phyloP scores from a whole-genome alignment of 805 yeast species.

The Ogataea sp. region DNA sequence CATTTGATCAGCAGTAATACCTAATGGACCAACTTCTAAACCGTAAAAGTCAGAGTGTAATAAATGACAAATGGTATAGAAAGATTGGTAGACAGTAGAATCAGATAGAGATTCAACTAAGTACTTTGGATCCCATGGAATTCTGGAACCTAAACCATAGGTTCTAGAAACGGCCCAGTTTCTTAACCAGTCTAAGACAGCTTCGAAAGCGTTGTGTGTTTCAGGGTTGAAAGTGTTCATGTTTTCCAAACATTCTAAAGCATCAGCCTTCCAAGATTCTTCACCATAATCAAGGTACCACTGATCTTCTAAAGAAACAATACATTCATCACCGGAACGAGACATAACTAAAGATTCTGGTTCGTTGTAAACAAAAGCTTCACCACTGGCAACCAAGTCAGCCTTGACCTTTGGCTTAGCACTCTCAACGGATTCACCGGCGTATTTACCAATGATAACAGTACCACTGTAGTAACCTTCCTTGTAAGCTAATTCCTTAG shows the following conservation, averaged over 20 bases:
- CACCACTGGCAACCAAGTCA: constrained; percentile 68
- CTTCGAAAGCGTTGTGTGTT: constrained; percentile 86
- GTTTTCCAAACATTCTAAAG: constrained; percentile 64
- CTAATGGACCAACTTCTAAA: constrained; percentile 58
- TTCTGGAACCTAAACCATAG: constrained; percentile 87
- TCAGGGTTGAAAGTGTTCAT: constrained; percentile 80
- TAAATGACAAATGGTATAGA: constrained; percentile 82
- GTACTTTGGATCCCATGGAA: constrained; percentile 95
- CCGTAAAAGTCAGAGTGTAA: constrained; percentile 87
- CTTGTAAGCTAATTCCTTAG: constrained; percentile 92
- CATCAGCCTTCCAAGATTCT: constrained; percentile 75
- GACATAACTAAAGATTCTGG: constrained; percentile 88
- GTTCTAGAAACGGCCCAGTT: constrained; percentile 98
- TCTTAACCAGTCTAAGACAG: constrained; percentile 90
- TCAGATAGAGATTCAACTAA: constrained; percentile 93
- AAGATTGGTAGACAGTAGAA: constrained; percentile 92
- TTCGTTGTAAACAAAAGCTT: constrained; percentile 87
- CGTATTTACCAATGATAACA: constrained; percentile 72
- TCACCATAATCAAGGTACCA: constrained; percentile 99
- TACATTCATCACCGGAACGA: constrained; percentile 94
- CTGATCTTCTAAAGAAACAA: constrained; percentile 96
- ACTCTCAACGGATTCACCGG: constrained; percentile 81
- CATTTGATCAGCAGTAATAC: constrained; percentile 74
- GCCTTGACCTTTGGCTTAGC: constrained; percentile 85
- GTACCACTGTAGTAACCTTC: constrained; percentile 93